phyloP scores from a whole-genome alignment of 108 stramenopile species.

The Pelagomonas calceolata region DNA sequence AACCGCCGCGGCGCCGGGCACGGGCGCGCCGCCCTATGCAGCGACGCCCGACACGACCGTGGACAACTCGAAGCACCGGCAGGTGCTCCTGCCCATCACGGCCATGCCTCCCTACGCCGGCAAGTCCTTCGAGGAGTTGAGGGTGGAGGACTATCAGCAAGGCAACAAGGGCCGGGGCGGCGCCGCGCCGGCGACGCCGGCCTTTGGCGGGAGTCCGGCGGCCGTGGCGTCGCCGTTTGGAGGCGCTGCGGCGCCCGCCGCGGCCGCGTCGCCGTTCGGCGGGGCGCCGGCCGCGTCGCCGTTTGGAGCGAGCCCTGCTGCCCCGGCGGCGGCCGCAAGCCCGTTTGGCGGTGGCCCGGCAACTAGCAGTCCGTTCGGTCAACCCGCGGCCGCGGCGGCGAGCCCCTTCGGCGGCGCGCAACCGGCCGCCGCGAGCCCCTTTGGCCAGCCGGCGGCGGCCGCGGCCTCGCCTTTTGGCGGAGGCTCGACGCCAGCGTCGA shows the following conservation, averaged over 20 bases:
- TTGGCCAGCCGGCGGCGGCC: too few relatives aligned
- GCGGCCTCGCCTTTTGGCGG: too few relatives aligned
- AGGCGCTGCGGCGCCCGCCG: slow-evolving; percentile 41
- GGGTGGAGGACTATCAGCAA: slow-evolving; percentile 70
- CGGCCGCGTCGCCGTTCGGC: slow-evolving; percentile 20
- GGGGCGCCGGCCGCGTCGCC: background rate
- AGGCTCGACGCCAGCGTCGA: too few relatives aligned
- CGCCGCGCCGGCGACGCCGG: slow-evolving; percentile 22
- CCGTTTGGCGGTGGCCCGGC: too few relatives aligned
- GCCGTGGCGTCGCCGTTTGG: background rate
- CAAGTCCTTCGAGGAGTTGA: slow-evolving; percentile 77
- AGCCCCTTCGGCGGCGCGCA: too few relatives aligned
- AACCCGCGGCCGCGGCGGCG: too few relatives aligned
- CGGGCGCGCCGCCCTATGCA: slow-evolving; percentile 43
- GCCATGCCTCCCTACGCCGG: slow-evolving; percentile 70
- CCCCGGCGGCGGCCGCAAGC: too few relatives aligned
- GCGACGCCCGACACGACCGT: slow-evolving; percentile 53
- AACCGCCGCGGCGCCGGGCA: slow-evolving; percentile 22
- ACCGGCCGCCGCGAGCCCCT: too few relatives aligned
- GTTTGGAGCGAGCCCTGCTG: background rate
- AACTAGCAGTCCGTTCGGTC: too few relatives aligned
- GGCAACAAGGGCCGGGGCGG: slow-evolving; percentile 65
- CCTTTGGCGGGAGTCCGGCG: slow-evolving; percentile 15
- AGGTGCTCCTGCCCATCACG: slow-evolving; percentile 66
- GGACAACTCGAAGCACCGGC: slow-evolving; percentile 6